A percentile compares a stretch with the other conserved stretches of the same genome.
These are phyloP conservation scores for Chaetothyriales sp. DNA, from an alignment of 2,329 filamentous ascomycete species.

Conservation along the genomic window DNA sequence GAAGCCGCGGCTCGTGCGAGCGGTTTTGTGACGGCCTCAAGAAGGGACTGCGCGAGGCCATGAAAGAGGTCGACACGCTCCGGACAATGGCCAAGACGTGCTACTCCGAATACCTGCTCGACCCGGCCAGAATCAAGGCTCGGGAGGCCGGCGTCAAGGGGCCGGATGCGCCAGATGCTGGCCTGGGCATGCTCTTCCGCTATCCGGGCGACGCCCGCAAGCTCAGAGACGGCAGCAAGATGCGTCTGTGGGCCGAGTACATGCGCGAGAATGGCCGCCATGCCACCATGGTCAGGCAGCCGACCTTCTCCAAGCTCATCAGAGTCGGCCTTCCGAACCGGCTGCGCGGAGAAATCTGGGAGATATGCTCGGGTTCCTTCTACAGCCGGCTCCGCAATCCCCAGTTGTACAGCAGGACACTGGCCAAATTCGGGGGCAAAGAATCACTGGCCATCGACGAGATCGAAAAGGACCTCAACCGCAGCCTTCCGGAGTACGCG, in stretches of 20 bases:
- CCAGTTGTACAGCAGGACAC: slow-evolving; percentile 67
- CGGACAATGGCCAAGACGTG: slow-evolving; percentile 68
- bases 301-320: slow-evolving; percentile 95
- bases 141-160: slow-evolving; percentile 36
- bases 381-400: slow-evolving; percentile 80
- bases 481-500: slow-evolving; percentile 90
- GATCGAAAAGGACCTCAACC: slow-evolving; percentile 96
- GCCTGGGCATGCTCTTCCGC: slow-evolving; percentile 78
- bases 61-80: slow-evolving; percentile 76
- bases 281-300: slow-evolving; percentile 79
- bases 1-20: slow-evolving; percentile 78
- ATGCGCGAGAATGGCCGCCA: slow-evolving; percentile 90
- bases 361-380: slow-evolving; percentile 80
- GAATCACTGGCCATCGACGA: slow-evolving; percentile 95
- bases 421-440: slow-evolving; percentile 68
- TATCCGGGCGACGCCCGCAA: slow-evolving; percentile 94
- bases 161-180: slow-evolving; percentile 67
- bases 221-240: slow-evolving; percentile 86
- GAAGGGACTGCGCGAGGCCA: slow-evolving; percentile 70
- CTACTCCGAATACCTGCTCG: slow-evolving; percentile 75
- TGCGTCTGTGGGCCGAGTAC: slow-evolving; percentile 95
- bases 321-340: slow-evolving; percentile 89
- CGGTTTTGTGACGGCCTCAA: slow-evolving; percentile 94
- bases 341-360: slow-evolving; percentile 88
- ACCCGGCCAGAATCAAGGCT: slow-evolving; percentile 37